Base-by-base conservation (phyloP, 1,284 basidiomycete genomes). In the Bjerkandera adusta region DNA sequence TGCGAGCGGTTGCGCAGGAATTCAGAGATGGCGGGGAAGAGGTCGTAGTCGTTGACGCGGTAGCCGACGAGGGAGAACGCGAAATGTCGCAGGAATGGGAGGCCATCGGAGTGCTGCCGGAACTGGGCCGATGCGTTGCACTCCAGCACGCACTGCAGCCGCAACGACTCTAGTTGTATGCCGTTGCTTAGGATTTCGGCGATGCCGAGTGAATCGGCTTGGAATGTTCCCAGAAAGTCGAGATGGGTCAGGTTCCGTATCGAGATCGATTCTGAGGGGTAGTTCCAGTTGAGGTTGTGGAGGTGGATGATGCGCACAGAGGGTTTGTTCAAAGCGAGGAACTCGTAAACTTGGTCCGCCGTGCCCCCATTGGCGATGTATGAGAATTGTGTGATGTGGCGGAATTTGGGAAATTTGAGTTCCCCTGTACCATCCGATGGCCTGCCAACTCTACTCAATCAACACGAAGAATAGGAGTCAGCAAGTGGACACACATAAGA, bases 51-150 rank as follows among this genome's bases (percentile, higher is more conserved):
- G 22, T 66, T 61, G 13, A 73, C 66, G 25, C 75, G 66, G 49
- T 75, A 69, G 27, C 71, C 70, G 5, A 78, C 59, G 22, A 84
- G 72, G 7, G 69, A 68, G 57, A 87, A 73, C 1, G 76, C 68
- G 55, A 87, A 85, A 58, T 83, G 75, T 3, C 75, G 72, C 4
- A 87, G 71, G 66, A 83, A 81, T 6, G 81, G 82, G 1, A 87
- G 65, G 2, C 65, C 57, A 20, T 48, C 64, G 2, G 67, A 53
- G 48, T 69, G 60, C 32, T 70, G 63, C 25, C 75, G 66, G 63
- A 85, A 83, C 48, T 77, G 65, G 1, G 68, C 58, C 16, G 80
- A 74, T 1, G 73, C 64, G 12, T 67, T 54, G 55, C 73, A 72
- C 51, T 76, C 77, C 6, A 85, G 67, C 21, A 71, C 64, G 52